A percentile compares a stretch with the other conserved stretches of the same genome.
Evolutionary conservation across 257 asterid species (phyloP).

Genomic region (Handroanthus guayacan): DNA sequence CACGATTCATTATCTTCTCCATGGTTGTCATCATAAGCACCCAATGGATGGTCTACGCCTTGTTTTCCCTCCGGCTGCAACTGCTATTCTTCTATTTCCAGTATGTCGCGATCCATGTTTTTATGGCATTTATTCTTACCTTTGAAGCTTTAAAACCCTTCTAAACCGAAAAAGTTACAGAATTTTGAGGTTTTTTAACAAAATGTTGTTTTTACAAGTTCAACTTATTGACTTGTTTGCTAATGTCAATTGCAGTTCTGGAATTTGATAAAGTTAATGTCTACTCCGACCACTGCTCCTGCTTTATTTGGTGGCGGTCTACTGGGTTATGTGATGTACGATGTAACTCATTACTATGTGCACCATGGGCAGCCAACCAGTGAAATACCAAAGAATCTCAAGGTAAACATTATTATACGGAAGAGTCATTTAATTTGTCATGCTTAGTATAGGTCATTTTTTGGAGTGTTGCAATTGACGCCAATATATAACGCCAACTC

Average conservation of each 20-base stretch:
- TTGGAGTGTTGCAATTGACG: no score
- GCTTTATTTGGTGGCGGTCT: constrained; percentile 86
- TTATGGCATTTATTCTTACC: neutral
- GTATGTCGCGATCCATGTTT: constrained; percentile 44
- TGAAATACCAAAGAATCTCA: constrained; percentile 61
- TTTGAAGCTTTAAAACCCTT: neutral
- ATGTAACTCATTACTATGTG: constrained; percentile 86
- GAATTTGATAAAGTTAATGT: constrained; percentile 51
- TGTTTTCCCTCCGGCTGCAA: constrained; percentile 87
- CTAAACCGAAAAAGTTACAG: neutral
- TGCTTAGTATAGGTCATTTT: no score
- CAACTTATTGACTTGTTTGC: constrained; percentile 5
- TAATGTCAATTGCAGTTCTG: constrained; percentile 64
- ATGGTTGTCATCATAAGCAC: constrained; percentile 95
- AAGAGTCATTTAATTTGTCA: no score
- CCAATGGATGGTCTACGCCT: constrained; percentile 88
- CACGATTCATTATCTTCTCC: constrained; percentile 80
- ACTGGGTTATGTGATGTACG: constrained; percentile 87
- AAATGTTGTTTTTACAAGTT: neutral
- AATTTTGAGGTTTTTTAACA: neutral
- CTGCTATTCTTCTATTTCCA: constrained; percentile 65
- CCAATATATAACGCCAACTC: no score
- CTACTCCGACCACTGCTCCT: constrained; percentile 71
- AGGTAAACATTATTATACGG: constrained; percentile 49
- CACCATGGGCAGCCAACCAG: constrained; percentile 88